Base-by-base conservation (phyloP, 2,329 filamentous ascomycete species). In the Pyricularia grisea region DNA sequence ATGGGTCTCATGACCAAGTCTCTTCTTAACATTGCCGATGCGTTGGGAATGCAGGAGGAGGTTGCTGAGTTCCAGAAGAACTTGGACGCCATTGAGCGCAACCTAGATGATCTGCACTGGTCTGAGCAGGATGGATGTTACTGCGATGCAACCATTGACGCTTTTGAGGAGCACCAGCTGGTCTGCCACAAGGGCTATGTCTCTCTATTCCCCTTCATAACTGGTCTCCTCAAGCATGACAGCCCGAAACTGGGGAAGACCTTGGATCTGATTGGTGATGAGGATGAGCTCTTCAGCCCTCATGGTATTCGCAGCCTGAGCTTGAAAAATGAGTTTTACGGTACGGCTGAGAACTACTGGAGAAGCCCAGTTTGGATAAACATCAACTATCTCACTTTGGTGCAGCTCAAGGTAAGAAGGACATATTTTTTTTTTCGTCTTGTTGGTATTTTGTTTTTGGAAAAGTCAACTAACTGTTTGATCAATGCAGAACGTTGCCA, bases 161-260 rank as follows among this genome's bases (percentile, higher is more conserved):
- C 93, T 71, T 99, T 92, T 76, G 95, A 99, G 78, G 95, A 99
- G 80, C 90, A 92, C 75, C 79, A 85, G 50, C 89, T 95, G 25
- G 92, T 97, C 61, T 99, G 95, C 81, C 95, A 98, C 82, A 97
- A 97, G 80, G 95, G 95, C 25, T 99, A 99, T 76, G 88, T 98
- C 73, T 95, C 92, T 27, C 84, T 99, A 31, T 95, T 97, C 79
- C 95, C 95, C 1, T 97, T 98, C 84, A 80, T 98, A 73, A 88
- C 92, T 2, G 94, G 94, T 10, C 83, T 98, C 70, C 76, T 98
- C 69, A 86, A 87, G 70, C 82, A 90, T 1, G 87, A 94, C 69
- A 92, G 90, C 78, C 86, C 90, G 68, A 90, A 90, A 73, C 80
- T 99, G 20, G 90, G 89, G 72, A 87, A 87, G 73, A 83, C 94